phyloP scores from a whole-genome alignment of 2,329 filamentous ascomycete genomes.

The Neopestalotiopsis clavispora region DNA sequence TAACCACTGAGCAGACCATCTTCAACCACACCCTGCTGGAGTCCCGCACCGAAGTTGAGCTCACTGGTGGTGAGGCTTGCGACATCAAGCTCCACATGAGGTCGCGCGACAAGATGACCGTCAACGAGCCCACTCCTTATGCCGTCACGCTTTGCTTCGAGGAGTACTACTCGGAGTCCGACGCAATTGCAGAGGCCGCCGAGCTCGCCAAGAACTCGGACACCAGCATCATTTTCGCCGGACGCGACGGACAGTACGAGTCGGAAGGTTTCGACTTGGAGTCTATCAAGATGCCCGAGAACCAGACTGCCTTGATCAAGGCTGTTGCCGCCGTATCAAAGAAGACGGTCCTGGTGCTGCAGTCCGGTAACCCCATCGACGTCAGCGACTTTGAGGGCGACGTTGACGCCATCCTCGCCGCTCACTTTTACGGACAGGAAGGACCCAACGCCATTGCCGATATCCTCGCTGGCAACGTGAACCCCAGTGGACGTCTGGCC shows the following conservation, averaged over 20 bases:
- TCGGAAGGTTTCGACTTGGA: conserved; percentile 13
- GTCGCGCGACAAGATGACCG: conserved; percentile 14
- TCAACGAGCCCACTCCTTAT: conserved; percentile 14
- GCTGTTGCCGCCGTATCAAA: conserved; percentile 11
- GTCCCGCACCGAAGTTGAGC: conserved; percentile 17
- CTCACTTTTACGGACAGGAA: conserved; percentile 12
- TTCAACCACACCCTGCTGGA: conserved; percentile 27
- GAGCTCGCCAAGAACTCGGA: conserved; percentile 13
- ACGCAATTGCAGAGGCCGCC: conserved; percentile 1
- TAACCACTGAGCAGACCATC: conserved; percentile 25
- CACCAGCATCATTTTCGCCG: conserved; percentile 15
- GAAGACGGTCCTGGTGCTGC: conserved; percentile 8
- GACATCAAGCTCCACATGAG: conserved; percentile 21
- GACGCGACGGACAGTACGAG: conserved; percentile 16
- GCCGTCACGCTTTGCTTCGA: conserved; percentile 13
- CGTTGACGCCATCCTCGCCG: conserved; percentile 6
- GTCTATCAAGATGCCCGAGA: conserved; percentile 3
- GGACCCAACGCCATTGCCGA: conserved; percentile 8
- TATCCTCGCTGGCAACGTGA: conserved; percentile 9
- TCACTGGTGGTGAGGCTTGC: conserved; percentile 20
- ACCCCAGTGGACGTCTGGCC: conserved; percentile 5
- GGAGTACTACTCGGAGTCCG: conserved; percentile 3
- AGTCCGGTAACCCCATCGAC: conserved; percentile 13
- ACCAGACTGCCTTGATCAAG: conserved; percentile 10
- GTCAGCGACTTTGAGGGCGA: conserved; percentile 14